Evolutionary conservation across 768 basidiomycete genomes (phyloP).

Genomic region (Leccinum boreale): DNA sequence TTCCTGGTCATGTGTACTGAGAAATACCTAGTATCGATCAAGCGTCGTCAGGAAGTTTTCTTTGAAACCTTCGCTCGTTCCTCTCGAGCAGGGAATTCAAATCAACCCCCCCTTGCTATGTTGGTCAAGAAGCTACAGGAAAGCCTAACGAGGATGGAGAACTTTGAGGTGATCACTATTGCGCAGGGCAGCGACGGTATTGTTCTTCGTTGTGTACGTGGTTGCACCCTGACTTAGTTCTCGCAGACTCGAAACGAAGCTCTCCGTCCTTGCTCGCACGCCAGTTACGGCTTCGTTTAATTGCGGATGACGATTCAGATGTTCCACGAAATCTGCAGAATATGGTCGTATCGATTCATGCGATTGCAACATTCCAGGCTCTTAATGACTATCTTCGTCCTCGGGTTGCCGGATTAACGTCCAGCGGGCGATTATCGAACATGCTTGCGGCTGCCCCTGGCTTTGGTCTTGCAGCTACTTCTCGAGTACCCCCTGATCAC

Average conservation of each 20-base stretch:
- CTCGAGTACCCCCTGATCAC: slow-evolving; percentile 32
- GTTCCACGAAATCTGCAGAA: slow-evolving; percentile 84
- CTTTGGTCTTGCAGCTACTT: slow-evolving; percentile 50
- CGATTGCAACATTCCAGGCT: slow-evolving; percentile 97
- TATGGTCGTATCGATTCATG: slow-evolving; percentile 96
- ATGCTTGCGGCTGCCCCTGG: slow-evolving; percentile 85
- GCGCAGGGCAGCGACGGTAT: slow-evolving; percentile 78
- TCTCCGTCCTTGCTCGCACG: slow-evolving; percentile 91
- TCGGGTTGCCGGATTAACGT: slow-evolving; percentile 70
- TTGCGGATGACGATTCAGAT: slow-evolving; percentile 87
- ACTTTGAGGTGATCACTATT: slow-evolving; percentile 91
- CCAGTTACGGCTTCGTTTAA: slow-evolving; percentile 82
- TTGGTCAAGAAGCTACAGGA: slow-evolving; percentile 97
- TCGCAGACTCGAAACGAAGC: slow-evolving; percentile 80
- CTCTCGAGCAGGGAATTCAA: slow-evolving; percentile 39
- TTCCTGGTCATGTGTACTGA: slow-evolving; percentile 4
- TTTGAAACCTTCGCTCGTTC: slow-evolving; percentile 72
- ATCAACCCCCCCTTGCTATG: slow-evolving; percentile 62
- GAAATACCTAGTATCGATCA: slow-evolving; percentile 49
- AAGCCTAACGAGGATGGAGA: slow-evolving; percentile 91
- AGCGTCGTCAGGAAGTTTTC: slow-evolving; percentile 72
- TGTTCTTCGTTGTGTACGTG: background rate
- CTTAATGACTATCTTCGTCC: slow-evolving; percentile 95
- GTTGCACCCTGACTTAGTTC: slow-evolving; percentile 1
- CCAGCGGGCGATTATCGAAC: slow-evolving; percentile 66